Evolutionary conservation across 371 early-diverging fungal genomes (phyloP), one percentile per base, ranked within the genome.

Genomic region (Choanephora cucurbitarum): DNA sequence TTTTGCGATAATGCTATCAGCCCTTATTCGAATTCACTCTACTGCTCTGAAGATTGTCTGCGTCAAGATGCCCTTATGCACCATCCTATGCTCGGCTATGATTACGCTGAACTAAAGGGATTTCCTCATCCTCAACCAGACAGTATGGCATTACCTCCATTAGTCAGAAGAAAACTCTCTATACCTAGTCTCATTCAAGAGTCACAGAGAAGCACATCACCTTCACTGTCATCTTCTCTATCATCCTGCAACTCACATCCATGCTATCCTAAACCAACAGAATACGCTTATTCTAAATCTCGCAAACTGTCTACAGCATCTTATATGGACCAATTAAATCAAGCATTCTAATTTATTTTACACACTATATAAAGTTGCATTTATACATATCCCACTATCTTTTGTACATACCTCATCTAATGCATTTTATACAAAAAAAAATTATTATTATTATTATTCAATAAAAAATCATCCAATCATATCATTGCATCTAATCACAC

Each of bases 11-110:
- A 58, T 44, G 61, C 67, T n/a, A 53, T 67, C 48, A 57, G 44
- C 42, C 62, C 61, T 19, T 64, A 49, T 41, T 62, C 58, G 18
- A 58, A 66, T 46, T 61, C 67, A 9, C 55, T 66, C n/a, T 66
- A 66, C 41, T 66, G 67, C n/a, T 57, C 58, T 37, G 67, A 66
- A 42, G 57, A 61, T 37, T 66, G 67, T 31, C 47, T 66, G 1
- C 52, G 55, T 39, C 53, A 58, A 48, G 67, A 66, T 21, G 61
- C 67, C 13, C 32, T 66, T 14, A 45, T 21, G 14, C 67, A 58
- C 34, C 67, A 66, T 40, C 67, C 67, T 7, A 45, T 66, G 44
- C 58, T 66, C 13, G 67, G 71, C 6, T 70, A 70, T 51, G 64
- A 67, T 44, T 70, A 64, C 42, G 53, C 61, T 49, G 71, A 67